Conservation (phyloP, 1,284 basidiomycete species). For the Apiotrichum brassicae region DNA sequence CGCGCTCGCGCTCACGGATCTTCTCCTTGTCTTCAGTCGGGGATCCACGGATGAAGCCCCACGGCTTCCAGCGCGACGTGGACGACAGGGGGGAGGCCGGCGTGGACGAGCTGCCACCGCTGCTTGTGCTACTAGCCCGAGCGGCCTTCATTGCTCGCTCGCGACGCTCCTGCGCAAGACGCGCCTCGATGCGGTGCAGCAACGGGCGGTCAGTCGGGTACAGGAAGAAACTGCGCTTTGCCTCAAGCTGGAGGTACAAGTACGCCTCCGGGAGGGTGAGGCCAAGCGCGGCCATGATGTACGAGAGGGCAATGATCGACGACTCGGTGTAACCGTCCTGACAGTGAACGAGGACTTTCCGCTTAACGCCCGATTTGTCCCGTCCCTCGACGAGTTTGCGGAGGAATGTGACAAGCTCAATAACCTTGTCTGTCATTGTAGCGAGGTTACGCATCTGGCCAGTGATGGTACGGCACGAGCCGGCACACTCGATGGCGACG, state of each 20-base stretch:
- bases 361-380: conserved; percentile 30
- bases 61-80: conserved; percentile 29
- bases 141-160: conserved; percentile 32
- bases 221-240: conserved; percentile 73
- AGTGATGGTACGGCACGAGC: conserved; percentile 40
- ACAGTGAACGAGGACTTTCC: conserved; percentile 45
- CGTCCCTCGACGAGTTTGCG: conserved; percentile 39
- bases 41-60: conserved; percentile 21
- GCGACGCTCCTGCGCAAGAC: conserved; percentile 46
- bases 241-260: conserved; percentile 60
- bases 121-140: neutral
- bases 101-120: neutral
- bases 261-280: conserved; percentile 75
- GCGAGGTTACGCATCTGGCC: conserved; percentile 37
- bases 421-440: conserved; percentile 38
- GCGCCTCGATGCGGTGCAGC: conserved; percentile 66
- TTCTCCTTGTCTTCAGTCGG: conserved; percentile 1
- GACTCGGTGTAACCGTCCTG: conserved; percentile 67
- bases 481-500: conserved; percentile 39
- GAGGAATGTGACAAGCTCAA: conserved; percentile 42
- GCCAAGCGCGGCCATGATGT: conserved; percentile 73
- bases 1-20: neutral
- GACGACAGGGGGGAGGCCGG: conserved; percentile 7
- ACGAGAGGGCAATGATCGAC: conserved; percentile 75
- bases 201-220: conserved; percentile 74